Percentiles rank a stretch among this genome's conserved stretches.
phyloP scores from a whole-genome alignment of 805 yeast species.

The Yamadazyma philogaea region DNA sequence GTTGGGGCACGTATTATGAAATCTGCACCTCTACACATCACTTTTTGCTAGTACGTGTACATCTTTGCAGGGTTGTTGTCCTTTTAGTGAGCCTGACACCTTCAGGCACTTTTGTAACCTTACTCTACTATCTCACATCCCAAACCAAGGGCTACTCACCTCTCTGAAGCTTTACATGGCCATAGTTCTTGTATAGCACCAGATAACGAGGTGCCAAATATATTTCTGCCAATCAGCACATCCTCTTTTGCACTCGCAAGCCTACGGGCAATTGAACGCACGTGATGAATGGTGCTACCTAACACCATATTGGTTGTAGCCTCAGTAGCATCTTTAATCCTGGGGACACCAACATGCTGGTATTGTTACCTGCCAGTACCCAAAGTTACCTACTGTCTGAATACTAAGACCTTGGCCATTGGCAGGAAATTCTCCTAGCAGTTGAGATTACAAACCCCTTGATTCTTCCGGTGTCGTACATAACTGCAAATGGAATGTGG shows the following conservation, averaged over 20 bases:
- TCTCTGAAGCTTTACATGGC: too few species aligned
- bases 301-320: slow-evolving; percentile 19
- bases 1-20: too few species aligned
- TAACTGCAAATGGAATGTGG: slow-evolving; percentile 31
- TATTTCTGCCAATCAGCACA: too few species aligned
- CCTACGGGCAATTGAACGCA: slow-evolving; percentile 29
- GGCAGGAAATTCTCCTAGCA: slow-evolving; percentile 30
- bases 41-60: too few species aligned
- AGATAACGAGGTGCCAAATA: too few species aligned
- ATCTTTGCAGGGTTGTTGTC: too few species aligned
- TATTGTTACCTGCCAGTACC: slow-evolving; percentile 33
- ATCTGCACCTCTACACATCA: too few species aligned
- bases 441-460: slow-evolving; percentile 23
- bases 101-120: too few species aligned
- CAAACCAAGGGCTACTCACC: too few species aligned
- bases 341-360: slow-evolving; percentile 28
- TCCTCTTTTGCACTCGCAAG: slow-evolving; percentile 25
- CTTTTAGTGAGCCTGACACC: too few species aligned
- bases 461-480: slow-evolving; percentile 37
- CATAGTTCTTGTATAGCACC: too few species aligned
- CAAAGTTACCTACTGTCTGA: slow-evolving; percentile 31
- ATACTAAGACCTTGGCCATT: slow-evolving; percentile 27
- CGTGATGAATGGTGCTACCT: slow-evolving; percentile 29
- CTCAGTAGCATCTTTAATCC: slow-evolving; percentile 19
- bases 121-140: too few species aligned